Evolutionary conservation across 805 yeast genomes (phyloP).

Genomic region (Yarrowia alimentaria): DNA sequence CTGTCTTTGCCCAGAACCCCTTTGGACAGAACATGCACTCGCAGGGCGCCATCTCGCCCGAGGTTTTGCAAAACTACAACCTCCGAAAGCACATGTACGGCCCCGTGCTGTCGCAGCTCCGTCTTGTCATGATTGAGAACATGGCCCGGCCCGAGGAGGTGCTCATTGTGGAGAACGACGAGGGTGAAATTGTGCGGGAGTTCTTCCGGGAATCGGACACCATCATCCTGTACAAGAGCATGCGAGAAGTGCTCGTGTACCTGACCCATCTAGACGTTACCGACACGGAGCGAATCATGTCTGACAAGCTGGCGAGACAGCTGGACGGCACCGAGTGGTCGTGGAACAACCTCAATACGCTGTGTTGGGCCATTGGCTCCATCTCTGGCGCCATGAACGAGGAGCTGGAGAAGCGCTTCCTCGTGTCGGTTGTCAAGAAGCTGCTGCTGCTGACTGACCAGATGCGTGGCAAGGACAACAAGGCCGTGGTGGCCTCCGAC

Average conservation of each 20-base stretch:
- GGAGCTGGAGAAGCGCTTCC: conserved; percentile 91
- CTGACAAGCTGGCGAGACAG: conserved; percentile 84
- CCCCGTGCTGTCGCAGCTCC: conserved; percentile 73
- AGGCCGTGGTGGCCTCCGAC: conserved; percentile 99
- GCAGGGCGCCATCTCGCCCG: conserved; percentile 76
- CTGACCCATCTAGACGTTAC: conserved; percentile 92
- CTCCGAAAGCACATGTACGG: conserved; percentile 82
- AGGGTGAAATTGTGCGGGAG: conserved; percentile 97
- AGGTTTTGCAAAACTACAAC: conserved; percentile 69
- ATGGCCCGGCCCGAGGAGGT: conserved; percentile 99
- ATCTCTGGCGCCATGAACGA: conserved; percentile 98
- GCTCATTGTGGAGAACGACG: conserved; percentile 93
- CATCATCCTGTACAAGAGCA: conserved; percentile 87
- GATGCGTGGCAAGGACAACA: conserved; percentile 96
- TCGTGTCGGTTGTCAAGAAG: conserved; percentile 91
- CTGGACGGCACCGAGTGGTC: conserved; percentile 97
- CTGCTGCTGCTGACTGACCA: conserved; percentile 86
- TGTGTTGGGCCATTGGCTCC: conserved; percentile 99
- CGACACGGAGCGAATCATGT: conserved; percentile 93
- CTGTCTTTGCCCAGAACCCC: conserved; percentile 58
- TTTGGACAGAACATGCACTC: conserved; percentile 41
- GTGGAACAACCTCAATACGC: conserved; percentile 94
- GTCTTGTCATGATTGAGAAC: conserved; percentile 91
- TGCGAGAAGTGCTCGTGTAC: conserved; percentile 93
- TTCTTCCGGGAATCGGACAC: conserved; percentile 97